Percentiles rank a stretch among this genome's conserved stretches.
Conservation (phyloP, 2,329 filamentous ascomycete species). For the Drechslerella dactyloides region DNA sequence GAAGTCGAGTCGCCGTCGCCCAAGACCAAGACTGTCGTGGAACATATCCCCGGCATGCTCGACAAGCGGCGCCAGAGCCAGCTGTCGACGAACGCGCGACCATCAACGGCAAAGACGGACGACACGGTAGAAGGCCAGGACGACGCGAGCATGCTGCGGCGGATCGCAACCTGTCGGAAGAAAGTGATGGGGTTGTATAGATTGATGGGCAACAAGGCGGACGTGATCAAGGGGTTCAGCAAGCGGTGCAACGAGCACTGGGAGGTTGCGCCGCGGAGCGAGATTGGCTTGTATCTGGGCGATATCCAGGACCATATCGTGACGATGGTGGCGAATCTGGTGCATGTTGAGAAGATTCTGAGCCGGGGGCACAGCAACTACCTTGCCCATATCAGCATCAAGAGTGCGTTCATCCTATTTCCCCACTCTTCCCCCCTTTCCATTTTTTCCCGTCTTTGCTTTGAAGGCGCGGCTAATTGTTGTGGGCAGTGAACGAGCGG, state of each 20-base stretch:
- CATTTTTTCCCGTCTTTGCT: constrained; percentile 64
- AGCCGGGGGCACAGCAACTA: constrained; percentile 95
- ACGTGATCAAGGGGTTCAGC: constrained; percentile 95
- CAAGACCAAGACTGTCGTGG: neutral
- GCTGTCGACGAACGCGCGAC: constrained; percentile 9
- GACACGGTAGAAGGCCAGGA: constrained; percentile 66
- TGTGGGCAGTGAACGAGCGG: constrained; percentile 39
- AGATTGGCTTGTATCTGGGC: constrained; percentile 93
- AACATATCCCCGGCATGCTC: neutral
- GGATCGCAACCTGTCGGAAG: constrained; percentile 89
- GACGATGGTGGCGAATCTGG: constrained; percentile 96
- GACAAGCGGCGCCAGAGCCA: constrained; percentile 3
- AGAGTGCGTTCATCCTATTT: constrained; percentile 68
- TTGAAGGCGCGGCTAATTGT: constrained; percentile 76
- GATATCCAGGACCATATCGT: constrained; percentile 99
- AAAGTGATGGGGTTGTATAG: constrained; percentile 93
- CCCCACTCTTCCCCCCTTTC: constrained; percentile 22
- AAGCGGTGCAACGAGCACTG: constrained; percentile 99
- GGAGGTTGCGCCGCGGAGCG: constrained; percentile 90
- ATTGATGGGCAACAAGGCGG: constrained; percentile 93
- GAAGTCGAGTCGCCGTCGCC: constrained; percentile 61
- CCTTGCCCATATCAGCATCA: constrained; percentile 89
- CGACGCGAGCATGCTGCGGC: constrained; percentile 82
- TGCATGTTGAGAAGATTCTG: constrained; percentile 97
- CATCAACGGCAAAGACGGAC: constrained; percentile 24